Evolutionary conservation across 179 eudicot genomes (phyloP).

Genomic region (Amaranthus tricolor): DNA sequence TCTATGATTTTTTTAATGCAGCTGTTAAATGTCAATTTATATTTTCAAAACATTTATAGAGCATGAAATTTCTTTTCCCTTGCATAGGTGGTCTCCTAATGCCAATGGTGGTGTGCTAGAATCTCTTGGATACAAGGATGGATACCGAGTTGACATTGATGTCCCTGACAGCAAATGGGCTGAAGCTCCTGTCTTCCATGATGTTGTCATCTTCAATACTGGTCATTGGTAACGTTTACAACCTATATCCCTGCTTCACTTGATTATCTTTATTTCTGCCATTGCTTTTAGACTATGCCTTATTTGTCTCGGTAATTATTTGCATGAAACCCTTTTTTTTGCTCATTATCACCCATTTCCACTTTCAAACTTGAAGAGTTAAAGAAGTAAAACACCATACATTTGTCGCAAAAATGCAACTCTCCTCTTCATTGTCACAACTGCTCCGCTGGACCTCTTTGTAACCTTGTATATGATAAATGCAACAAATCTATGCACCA

Average conservation of each 20-base stretch:
- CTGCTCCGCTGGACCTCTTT: neutral
- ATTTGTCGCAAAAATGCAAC: too few species aligned
- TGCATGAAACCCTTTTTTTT: constrained; percentile 3
- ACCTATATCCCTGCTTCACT: neutral
- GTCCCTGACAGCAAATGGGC: constrained; percentile 84
- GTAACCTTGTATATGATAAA: neutral
- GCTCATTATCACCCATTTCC: neutral
- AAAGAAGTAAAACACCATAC: too few species aligned
- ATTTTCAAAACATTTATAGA: neutral
- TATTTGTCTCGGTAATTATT: constrained; percentile 1
- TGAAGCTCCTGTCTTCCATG: constrained; percentile 78
- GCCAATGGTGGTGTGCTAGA: constrained; percentile 60
- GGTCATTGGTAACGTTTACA: constrained; percentile 74
- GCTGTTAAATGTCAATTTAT: neutral
- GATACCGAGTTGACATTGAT: constrained; percentile 89
- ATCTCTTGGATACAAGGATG: constrained; percentile 85
- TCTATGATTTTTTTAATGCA: neutral
- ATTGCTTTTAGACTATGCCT: neutral
- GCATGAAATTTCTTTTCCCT: constrained; percentile 8
- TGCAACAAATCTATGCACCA: constrained; percentile 4
- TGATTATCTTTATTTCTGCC: neutral
- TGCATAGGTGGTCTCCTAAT: constrained; percentile 70
- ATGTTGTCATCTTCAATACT: constrained; percentile 75
- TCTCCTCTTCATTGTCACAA: too few species aligned
- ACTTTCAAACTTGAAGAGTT: too few species aligned